Evolutionary conservation across 2,329 filamentous ascomycete genomes (phyloP), one percentile per base, ranked within the genome.

Genomic region (Fusarium sterilihyphosum): DNA sequence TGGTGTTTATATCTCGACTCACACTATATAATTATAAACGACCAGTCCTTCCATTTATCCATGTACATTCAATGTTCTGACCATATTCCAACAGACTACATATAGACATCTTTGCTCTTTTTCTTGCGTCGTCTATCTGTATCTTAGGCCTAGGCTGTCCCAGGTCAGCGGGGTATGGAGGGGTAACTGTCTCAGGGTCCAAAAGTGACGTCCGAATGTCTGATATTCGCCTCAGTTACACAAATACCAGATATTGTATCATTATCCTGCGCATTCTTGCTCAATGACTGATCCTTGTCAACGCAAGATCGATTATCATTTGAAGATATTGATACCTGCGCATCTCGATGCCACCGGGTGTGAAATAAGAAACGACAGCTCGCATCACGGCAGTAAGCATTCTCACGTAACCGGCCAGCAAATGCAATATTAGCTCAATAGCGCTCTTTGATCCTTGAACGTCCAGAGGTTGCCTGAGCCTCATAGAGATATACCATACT

Each of bases 261-360:
- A 58, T 53, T 54, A 75, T 75, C 59, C 44, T 66, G 62, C 73
- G 70, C 73, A 75, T 73, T 73, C 73, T 65, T 75, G 73, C 73
- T 75, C 73, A 73, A 63, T 17, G 8, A 44, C 20, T 41, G 20
- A 68, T 54, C 71, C 67, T 59, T 31, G 47, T 43, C 41, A 61
- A 35, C 11, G 13, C 9, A 35, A 40, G 31, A 43, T 24, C 43
- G 14, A 24, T 9, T 20, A 29, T 62, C 22, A 26, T 31, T 37
- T 18, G 22, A 24, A 31, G 40, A n/a, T n/a, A 10, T 17, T 26
- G 8, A 31, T 24, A 70, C 24, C 38, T 44, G 31, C 31, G 40
- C 63, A 41, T 60, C n/a, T 46, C 47, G 20, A 38, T 47, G 46
- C n/a, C 24, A 50, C 40, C 38, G 29, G 38, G 29, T 43, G 31